Conservation (phyloP, 495 filamentous ascomycete species). For the Daldinia childiae region DNA sequence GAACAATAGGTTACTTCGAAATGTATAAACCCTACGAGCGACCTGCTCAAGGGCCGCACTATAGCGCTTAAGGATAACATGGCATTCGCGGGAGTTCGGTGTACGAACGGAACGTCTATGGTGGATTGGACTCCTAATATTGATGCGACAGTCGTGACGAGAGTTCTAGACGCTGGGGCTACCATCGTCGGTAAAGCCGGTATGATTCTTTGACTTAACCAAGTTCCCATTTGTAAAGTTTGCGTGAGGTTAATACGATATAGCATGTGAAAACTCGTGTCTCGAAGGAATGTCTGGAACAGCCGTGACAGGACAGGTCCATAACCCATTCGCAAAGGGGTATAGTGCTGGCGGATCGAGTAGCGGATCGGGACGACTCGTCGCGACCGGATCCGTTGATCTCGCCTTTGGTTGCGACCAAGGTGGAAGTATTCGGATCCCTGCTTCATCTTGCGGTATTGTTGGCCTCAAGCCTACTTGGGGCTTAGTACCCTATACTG, state of each 20-base stretch:
- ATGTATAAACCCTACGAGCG: conserved; percentile 41
- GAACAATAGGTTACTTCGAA: conserved; percentile 41
- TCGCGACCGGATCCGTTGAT: conserved; percentile 61
- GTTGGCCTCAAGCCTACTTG: conserved; percentile 60
- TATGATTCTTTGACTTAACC: conserved; percentile 8
- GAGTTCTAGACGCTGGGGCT: conserved; percentile 50
- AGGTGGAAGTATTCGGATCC: conserved; percentile 69
- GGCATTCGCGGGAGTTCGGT: conserved; percentile 49
- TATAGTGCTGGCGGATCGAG: conserved; percentile 67
- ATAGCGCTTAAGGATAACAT: conserved; percentile 54
- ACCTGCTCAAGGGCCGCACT: conserved; percentile 46
- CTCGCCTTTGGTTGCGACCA: conserved; percentile 68
- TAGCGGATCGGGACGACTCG: conserved; percentile 65
- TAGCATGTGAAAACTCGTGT: conserved; percentile 59
- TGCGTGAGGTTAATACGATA: background rate
- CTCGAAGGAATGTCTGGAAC: conserved; percentile 54
- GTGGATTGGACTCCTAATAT: conserved; percentile 49
- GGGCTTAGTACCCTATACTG: conserved; percentile 61
- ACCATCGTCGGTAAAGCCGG: conserved; percentile 51
- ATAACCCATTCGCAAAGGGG: conserved; percentile 60
- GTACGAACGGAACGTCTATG: conserved; percentile 51
- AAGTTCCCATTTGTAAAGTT: background rate
- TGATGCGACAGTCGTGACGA: conserved; percentile 51
- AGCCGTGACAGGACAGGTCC: conserved; percentile 59
- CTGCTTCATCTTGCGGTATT: conserved; percentile 60